Evolutionary conservation across 352 stramenopile species (phyloP), one percentile per base, ranked within the genome.

Genomic region (Pseudoperonospora humuli): DNA sequence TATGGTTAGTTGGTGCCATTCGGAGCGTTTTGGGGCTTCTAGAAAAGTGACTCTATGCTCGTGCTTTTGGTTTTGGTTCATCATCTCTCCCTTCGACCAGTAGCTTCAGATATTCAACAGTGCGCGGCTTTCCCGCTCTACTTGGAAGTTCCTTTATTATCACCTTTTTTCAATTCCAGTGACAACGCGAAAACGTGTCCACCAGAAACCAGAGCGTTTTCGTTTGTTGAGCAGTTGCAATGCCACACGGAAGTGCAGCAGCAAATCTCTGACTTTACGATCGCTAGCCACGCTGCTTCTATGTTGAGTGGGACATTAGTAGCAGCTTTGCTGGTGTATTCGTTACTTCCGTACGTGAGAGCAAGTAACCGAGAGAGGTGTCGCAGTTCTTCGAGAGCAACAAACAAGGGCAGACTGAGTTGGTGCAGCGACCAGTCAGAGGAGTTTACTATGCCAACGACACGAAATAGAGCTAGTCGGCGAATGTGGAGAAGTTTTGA

Each of bases 221-320:
- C 39, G 17, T n/a, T 60, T 44, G 20, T 23, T 42, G 26, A 60
- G 14, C 37, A 40, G 14, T 34, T 60, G 11, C 55, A 60, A 29
- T 53, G 44, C 21, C 35, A 36, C 17, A 14, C 10, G 3, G 9
- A 37, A 23, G 33, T 55, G 13, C 32, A 37, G 11, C 15, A 47
- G 32, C 32, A 41, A 29, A 24, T 23, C 28, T 5, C 7, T 21
- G 42, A 51, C 25, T 50, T 15, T 6, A 50, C 54, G 10, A 55
- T 19, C 41, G 40, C 35, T 1, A 41, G 32, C 9, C 34, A 64
- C 60, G 53, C 48, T 45, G 47, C 44, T 34, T 47, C 38, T 14
- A 39, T 64, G 43, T 36, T 63, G 7, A 39, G 57, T 31, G 57
- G 57, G n/a, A 67, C 57, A 24, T 24, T 67, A 25, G 57, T 38